phyloP scores from a whole-genome alignment of 306 rosid genomes.

The Prunus armeniaca region DNA sequence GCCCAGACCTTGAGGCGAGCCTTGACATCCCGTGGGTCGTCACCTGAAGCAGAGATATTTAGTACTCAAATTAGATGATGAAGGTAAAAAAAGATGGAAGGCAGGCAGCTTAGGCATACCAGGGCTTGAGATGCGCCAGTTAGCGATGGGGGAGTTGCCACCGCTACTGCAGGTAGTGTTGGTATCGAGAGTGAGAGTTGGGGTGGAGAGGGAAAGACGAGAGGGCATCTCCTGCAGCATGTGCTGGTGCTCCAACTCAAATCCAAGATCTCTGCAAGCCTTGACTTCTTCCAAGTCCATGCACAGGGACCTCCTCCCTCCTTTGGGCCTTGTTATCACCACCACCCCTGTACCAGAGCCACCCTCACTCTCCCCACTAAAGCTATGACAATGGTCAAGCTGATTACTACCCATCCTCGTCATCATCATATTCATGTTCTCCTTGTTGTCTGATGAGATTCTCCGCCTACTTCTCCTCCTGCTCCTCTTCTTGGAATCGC shows the following conservation, averaged over 20 bases:
- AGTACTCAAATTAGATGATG: neutral
- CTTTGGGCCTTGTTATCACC: conserved; percentile 70
- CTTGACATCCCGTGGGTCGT: conserved; percentile 81
- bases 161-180: conserved; percentile 50
- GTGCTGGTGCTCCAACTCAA: conserved; percentile 60
- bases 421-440: conserved; percentile 7
- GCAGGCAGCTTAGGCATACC: conserved; percentile 34
- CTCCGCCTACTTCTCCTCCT: conserved; percentile 30
- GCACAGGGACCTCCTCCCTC: conserved; percentile 61
- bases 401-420: neutral
- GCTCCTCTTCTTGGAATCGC: conserved; percentile 26
- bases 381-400: conserved; percentile 24
- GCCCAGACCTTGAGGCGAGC: conserved; percentile 94
- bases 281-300: conserved; percentile 87
- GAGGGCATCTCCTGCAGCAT: conserved; percentile 51
- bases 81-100: neutral
- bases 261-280: conserved; percentile 89
- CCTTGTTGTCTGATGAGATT: neutral
- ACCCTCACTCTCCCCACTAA: conserved; percentile 23
- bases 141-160: conserved; percentile 66
- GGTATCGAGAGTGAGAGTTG: conserved; percentile 44
- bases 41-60: conserved; percentile 40
- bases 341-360: conserved; percentile 35
- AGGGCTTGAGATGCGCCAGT: conserved; percentile 75
- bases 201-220: conserved; percentile 34